Conservation (phyloP, 495 filamentous ascomycete species). For the Aspergillus saccharolyticus region DNA sequence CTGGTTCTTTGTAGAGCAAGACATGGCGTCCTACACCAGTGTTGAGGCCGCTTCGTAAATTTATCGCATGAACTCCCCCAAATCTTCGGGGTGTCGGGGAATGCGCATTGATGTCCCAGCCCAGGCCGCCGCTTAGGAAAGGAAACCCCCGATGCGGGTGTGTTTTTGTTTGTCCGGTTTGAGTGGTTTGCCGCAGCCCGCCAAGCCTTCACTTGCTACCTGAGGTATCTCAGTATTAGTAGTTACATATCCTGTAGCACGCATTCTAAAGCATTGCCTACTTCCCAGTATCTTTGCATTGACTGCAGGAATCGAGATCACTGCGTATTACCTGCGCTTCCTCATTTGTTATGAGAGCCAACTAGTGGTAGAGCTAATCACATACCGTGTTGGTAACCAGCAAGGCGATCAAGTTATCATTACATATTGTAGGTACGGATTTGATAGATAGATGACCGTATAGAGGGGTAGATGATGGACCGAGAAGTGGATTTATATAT, state of each 20-base stretch:
- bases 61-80: slow-evolving; percentile 1
- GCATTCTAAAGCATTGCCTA: too few species aligned
- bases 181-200: slow-evolving; percentile 12
- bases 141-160: not conserved
- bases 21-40: slow-evolving; percentile 9
- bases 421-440: not conserved
- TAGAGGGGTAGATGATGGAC: not conserved
- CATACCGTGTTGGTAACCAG: not conserved
- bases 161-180: slow-evolving; percentile 23
- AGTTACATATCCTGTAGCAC: too few species aligned
- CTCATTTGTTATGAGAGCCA: too few species aligned
- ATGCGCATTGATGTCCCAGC: not conserved
- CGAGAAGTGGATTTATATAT: not conserved
- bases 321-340: too few species aligned
- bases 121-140: not conserved
- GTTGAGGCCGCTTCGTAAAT: not conserved
- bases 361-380: not conserved
- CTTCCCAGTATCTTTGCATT: too few species aligned
- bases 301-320: too few species aligned
- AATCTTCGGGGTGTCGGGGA: not conserved
- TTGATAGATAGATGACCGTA: not conserved
- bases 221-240: too few species aligned
- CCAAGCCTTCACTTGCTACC: slow-evolving; percentile 13
- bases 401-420: not conserved
- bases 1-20: not conserved